phyloP scores from a whole-genome alignment of 2,329 filamentous ascomycete species.

The Trichoderma sp. region DNA sequence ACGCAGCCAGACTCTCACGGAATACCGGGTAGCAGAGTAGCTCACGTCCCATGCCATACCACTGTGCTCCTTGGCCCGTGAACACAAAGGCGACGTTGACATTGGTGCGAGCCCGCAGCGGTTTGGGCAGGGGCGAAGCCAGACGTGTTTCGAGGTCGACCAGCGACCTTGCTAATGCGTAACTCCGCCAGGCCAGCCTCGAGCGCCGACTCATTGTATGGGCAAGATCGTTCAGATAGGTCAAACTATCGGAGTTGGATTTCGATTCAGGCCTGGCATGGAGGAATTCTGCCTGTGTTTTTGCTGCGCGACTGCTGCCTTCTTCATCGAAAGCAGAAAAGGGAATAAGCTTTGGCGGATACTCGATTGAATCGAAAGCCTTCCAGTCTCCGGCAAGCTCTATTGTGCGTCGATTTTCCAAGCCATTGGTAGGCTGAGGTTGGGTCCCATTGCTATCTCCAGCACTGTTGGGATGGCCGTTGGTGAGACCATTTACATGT shows the following conservation, averaged over 20 bases:
- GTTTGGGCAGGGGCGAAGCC: not conserved
- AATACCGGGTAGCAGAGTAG: slow-evolving; percentile 15
- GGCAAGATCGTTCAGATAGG: not conserved
- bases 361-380: not conserved
- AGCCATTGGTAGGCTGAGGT: not conserved
- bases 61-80: slow-evolving; percentile 24
- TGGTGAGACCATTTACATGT: too few species aligned
- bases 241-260: not conserved
- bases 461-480: too few species aligned
- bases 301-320: not conserved
- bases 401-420: not conserved
- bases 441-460: not conserved
- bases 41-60: slow-evolving; percentile 23
- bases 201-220: not conserved
- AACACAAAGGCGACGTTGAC: slow-evolving; percentile 15
- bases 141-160: not conserved
- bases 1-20: not conserved
- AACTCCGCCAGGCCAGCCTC: not conserved
- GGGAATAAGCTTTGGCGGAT: not conserved
- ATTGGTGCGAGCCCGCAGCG: not conserved
- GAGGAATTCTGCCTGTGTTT: not conserved
- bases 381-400: not conserved
- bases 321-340: not conserved
- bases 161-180: not conserved
- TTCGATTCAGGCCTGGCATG: not conserved